phyloP scores from a whole-genome alignment of 2,329 filamentous ascomycete genomes.

The Diaporthe capsici region DNA sequence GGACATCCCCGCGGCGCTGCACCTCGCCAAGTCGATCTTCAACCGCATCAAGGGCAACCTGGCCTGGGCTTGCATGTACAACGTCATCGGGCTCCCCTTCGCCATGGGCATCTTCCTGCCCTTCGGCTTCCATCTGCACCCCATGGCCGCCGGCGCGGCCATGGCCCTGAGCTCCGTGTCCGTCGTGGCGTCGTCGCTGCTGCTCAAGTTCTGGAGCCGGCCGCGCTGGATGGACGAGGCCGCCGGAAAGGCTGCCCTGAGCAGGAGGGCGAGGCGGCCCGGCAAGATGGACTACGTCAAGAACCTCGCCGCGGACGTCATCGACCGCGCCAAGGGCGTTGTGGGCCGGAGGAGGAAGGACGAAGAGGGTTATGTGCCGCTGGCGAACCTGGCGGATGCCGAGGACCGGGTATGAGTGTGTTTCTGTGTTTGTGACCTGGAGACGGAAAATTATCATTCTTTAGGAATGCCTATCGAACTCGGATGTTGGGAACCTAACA shows the following conservation, averaged over 20 bases:
- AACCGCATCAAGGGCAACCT: constrained; percentile 94
- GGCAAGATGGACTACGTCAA: constrained; percentile 56
- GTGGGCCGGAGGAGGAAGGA: constrained; percentile 53
- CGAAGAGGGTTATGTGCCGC: constrained; percentile 72
- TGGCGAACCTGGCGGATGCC: constrained; percentile 64
- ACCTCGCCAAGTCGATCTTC: constrained; percentile 89
- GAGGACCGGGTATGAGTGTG: constrained; percentile 41
- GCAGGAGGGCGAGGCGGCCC: constrained; percentile 59
- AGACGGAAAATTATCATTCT: neutral
- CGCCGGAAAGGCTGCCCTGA: constrained; percentile 67
- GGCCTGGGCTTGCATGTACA: constrained; percentile 93
- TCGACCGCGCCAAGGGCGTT: constrained; percentile 52
- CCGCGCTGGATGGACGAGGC: constrained; percentile 89
- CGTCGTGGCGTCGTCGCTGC: constrained; percentile 86
- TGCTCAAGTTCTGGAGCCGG: constrained; percentile 88
- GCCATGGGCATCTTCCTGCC: constrained; percentile 97
- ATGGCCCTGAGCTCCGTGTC: constrained; percentile 94
- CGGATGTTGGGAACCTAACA: neutral
- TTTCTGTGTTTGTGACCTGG: neutral
- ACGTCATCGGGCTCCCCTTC: constrained; percentile 90
- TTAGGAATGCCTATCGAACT: neutral
- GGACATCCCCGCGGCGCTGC: constrained; percentile 89
- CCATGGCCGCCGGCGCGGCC: constrained; percentile 93
- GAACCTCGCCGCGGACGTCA: constrained; percentile 58
- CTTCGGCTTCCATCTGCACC: constrained; percentile 87